Evolutionary conservation across 345 rosid genomes (phyloP).

Genomic region (Lepidium aucheri): DNA sequence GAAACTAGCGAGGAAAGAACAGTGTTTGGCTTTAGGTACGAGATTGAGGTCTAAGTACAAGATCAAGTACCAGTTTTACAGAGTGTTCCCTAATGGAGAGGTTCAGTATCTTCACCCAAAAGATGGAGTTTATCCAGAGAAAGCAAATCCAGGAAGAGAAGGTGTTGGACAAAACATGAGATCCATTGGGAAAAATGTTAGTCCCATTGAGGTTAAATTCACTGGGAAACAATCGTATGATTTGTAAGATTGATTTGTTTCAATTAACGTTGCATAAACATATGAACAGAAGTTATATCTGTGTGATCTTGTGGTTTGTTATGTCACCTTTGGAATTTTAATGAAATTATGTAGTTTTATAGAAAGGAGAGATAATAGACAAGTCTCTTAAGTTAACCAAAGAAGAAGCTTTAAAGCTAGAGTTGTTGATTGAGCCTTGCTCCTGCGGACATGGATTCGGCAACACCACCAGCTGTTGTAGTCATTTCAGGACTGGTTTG

Average conservation of each 20-base stretch:
- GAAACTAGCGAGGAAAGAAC: slow-evolving; percentile 81
- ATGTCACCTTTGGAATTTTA: too few relatives aligned
- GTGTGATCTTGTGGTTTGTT: background rate
- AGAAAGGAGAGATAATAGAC: too few relatives aligned
- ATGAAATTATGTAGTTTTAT: too few relatives aligned
- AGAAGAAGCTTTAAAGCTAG: background rate
- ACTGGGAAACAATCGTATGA: slow-evolving; percentile 79
- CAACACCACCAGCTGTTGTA: slow-evolving; percentile 47
- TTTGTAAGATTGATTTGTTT: slow-evolving; percentile 29
- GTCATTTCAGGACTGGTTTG: slow-evolving; percentile 32
- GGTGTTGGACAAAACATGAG: slow-evolving; percentile 72
- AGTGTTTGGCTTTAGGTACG: slow-evolving; percentile 77
- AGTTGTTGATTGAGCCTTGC: slow-evolving; percentile 41
- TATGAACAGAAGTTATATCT: background rate
- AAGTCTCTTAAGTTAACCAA: background rate
- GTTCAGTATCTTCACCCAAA: slow-evolving; percentile 86
- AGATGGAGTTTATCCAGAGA: slow-evolving; percentile 86
- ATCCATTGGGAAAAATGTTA: slow-evolving; percentile 71
- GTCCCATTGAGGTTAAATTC: slow-evolving; percentile 77
- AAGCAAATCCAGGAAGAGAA: slow-evolving; percentile 69
- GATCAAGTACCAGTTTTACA: slow-evolving; percentile 79
- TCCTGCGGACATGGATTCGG: slow-evolving; percentile 43
- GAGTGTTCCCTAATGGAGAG: slow-evolving; percentile 81
- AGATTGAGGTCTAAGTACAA: slow-evolving; percentile 84
- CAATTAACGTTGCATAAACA: background rate